These are phyloP conservation scores for Pseudozyma tsukubaensis DNA, from an alignment of 1,284 basidiomycete species.

Conservation along the genomic window DNA sequence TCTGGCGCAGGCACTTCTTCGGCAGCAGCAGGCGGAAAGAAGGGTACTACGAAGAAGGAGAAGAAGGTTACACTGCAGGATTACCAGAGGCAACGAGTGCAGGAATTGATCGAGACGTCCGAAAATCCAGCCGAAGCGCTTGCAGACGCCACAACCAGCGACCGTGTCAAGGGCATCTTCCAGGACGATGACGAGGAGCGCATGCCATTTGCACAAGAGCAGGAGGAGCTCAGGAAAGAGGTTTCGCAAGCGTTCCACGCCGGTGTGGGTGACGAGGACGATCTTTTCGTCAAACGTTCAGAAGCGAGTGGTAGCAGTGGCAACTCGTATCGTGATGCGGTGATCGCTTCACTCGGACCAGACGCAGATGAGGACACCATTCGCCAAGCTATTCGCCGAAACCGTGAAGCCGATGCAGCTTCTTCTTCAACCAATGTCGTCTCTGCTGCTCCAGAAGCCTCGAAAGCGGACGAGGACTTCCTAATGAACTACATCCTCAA, in stretches of 20 bases:
- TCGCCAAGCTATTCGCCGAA: conserved; percentile 48
- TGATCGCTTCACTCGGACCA: conserved; percentile 84
- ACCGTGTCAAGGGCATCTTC: conserved; percentile 20
- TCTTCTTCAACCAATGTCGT: conserved; percentile 17
- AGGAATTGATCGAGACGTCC: conserved; percentile 61
- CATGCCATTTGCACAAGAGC: conserved; percentile 82
- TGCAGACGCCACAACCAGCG: conserved; percentile 61
- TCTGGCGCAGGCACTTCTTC: conserved; percentile 11
- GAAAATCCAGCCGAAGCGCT: conserved; percentile 62
- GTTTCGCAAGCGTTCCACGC: conserved; percentile 82
- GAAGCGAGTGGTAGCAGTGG: conserved; percentile 81
- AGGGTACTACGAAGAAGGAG: conserved; percentile 32
- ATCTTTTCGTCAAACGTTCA: conserved; percentile 76
- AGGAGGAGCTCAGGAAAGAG: conserved; percentile 80
- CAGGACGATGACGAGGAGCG: conserved; percentile 73
- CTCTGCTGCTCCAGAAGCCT: conserved; percentile 57
- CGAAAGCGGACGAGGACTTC: conserved; percentile 80
- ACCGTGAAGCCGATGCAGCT: conserved; percentile 33
- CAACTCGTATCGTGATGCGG: conserved; percentile 82
- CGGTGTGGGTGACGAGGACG: conserved; percentile 71
- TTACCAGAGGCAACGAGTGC: conserved; percentile 63
- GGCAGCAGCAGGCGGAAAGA: conserved; percentile 10
- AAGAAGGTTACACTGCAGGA: conserved; percentile 66
- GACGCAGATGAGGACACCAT: conserved; percentile 72
- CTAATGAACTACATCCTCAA: conserved; percentile 73